phyloP scores from a whole-genome alignment of 768 basidiomycete genomes.

The Tylopilus balloui region DNA sequence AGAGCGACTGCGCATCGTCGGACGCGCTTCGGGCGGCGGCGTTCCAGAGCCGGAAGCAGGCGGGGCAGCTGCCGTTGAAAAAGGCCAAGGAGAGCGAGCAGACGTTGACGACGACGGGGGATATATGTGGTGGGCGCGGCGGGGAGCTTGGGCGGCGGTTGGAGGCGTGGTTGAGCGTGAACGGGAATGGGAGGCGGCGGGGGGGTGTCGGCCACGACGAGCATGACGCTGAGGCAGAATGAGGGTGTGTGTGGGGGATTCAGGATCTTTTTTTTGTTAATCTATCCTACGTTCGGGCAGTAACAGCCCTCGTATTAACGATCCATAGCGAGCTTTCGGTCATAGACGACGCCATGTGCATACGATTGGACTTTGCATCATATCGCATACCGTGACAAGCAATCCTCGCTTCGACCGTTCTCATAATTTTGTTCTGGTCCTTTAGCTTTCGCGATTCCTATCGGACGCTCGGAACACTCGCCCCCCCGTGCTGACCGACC shows the following conservation, averaged over 20 bases:
- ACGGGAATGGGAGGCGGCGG: conserved; percentile 20
- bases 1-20: conserved; percentile 4
- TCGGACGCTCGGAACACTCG: no score
- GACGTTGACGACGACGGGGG: conserved; percentile 66
- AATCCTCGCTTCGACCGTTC: no score
- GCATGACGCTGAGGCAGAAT: conserved; percentile 1
- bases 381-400: background rate
- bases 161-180: conserved; percentile 66
- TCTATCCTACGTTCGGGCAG: conserved; percentile 6
- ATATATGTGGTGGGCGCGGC: conserved; percentile 74
- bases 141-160: conserved; percentile 72
- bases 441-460: no score
- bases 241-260: conserved; percentile 9
- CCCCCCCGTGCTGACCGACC: no score
- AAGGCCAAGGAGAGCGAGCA: conserved; percentile 66
- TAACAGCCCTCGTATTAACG: background rate
- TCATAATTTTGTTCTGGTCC: no score
- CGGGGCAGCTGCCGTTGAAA: conserved; percentile 48
- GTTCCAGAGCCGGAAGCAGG: conserved; percentile 33
- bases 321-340: background rate
- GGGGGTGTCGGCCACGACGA: conserved; percentile 14
- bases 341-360: background rate
- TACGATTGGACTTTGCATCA: background rate
- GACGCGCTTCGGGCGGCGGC: conserved; percentile 23
- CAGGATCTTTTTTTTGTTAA: background rate